These are phyloP conservation scores for Diddensiella transvaalensis DNA, from an alignment of 805 yeast genomes.

Conservation along the genomic window DNA sequence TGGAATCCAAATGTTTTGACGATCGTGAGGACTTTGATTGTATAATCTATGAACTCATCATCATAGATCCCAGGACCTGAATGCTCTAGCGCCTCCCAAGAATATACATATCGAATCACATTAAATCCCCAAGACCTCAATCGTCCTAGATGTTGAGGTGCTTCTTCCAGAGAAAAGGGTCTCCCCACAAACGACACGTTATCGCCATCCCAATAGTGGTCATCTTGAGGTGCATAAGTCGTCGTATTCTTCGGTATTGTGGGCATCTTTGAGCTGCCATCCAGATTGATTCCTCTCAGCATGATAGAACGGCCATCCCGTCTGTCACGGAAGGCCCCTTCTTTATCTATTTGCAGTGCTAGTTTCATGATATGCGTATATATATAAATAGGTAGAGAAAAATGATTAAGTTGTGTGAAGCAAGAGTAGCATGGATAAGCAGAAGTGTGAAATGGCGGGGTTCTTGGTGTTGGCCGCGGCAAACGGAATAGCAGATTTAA, in stretches of 20 bases:
- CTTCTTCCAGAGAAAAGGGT: slow-evolving; percentile 74
- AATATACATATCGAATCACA: slow-evolving; percentile 67
- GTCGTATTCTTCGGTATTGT: slow-evolving; percentile 44
- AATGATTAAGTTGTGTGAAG: too few species aligned
- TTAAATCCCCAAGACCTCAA: slow-evolving; percentile 81
- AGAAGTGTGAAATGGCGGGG: too few species aligned
- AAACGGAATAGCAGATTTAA: too few species aligned
- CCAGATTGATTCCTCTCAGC: slow-evolving; percentile 78
- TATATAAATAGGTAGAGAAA: not conserved
- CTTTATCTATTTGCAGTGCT: slow-evolving; percentile 33
- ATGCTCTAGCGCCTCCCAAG: slow-evolving; percentile 93
- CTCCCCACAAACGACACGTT: slow-evolving; percentile 70
- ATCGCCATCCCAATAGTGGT: slow-evolving; percentile 61
- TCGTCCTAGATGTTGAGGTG: slow-evolving; percentile 61
- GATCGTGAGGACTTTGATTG: slow-evolving; percentile 56
- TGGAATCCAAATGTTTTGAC: slow-evolving; percentile 64
- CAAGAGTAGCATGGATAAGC: too few species aligned
- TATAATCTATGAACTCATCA: slow-evolving; percentile 67
- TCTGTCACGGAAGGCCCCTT: slow-evolving; percentile 56
- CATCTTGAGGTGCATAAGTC: slow-evolving; percentile 34
- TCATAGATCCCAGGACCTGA: slow-evolving; percentile 80
- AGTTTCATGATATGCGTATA: not conserved
- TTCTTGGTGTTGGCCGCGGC: too few species aligned
- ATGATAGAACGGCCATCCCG: slow-evolving; percentile 51
- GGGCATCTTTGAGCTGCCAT: slow-evolving; percentile 71